Conservation (phyloP, 768 basidiomycete genomes). For the Cystoderma amianthinum region DNA sequence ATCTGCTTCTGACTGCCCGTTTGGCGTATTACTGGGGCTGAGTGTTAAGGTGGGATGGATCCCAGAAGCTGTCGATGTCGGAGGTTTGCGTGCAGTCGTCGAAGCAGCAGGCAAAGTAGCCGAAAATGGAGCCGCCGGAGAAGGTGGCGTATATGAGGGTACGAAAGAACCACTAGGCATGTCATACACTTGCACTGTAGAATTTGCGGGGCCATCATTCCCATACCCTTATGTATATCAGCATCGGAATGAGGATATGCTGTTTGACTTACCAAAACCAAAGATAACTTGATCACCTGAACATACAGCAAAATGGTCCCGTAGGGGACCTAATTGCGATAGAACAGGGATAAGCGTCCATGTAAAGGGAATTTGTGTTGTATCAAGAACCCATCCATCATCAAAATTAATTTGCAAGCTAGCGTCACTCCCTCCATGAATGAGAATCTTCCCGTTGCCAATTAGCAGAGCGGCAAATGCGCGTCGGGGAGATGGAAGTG, state of each 20-base stretch:
- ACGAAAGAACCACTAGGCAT: conserved; percentile 33
- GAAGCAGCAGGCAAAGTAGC: conserved; percentile 16
- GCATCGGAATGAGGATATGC: conserved; percentile 1
- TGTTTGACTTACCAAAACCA: conserved; percentile 59
- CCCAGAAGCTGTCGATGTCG: conserved; percentile 5
- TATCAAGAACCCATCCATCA: conserved; percentile 71
- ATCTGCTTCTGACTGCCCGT: conserved; percentile 10
- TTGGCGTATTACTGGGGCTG: conserved; percentile 11
- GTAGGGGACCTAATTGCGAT: conserved; percentile 52
- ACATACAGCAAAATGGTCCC: conserved; percentile 69
- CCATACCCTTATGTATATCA: conserved; percentile 34
- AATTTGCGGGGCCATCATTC: conserved; percentile 42
- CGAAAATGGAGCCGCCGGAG: conserved; percentile 20
- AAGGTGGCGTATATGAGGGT: conserved; percentile 31
- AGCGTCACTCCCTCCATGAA: conserved; percentile 75
- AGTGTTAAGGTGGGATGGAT: conserved; percentile 14
- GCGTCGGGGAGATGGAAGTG: conserved; percentile 51
- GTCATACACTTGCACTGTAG: conserved; percentile 49
- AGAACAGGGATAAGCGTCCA: conserved; percentile 52
- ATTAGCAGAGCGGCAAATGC: conserved; percentile 53
- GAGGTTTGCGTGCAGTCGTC: too few species aligned
- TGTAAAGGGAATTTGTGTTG: conserved; percentile 42
- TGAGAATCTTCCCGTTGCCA: conserved; percentile 48
- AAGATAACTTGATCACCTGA: conserved; percentile 62
- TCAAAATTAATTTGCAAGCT: conserved; percentile 41